Evolutionary conservation across 2,329 filamentous ascomycete genomes (phyloP), one percentile per base, ranked within the genome.

Genomic region (Cladosporium sp.): DNA sequence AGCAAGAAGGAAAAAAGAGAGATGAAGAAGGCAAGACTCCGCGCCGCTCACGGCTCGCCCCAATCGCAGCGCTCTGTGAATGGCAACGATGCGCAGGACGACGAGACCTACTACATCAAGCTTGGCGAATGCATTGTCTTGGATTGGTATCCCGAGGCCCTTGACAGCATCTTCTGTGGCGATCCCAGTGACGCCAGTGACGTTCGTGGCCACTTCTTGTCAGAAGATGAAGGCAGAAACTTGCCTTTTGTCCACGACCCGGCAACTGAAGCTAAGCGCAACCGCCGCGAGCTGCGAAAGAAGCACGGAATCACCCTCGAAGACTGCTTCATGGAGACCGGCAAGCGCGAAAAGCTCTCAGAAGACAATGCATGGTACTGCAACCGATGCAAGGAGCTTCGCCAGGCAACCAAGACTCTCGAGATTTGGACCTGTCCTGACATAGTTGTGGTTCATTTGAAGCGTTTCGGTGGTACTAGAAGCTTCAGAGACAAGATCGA

Each of bases 331-430:
- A 86, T 91, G 52, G 93, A 97, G 68, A 97, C 95, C 59, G 88
- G 93, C 63, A 92, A 92, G 65, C 87, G 91, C 53, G 93, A 98
- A 69, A 83, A 95, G 12, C 75, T 98, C 4, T 96, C 92, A 0
- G 89, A 96, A 66, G 87, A 94, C 63, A 94, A 98, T 66, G 92
- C 89, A 53, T 98, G 93, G 93, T 97, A 94, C 66, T 98, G 93
- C 64, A 92, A 89, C 50, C 82, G 89, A 25, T 98, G 93, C 77
- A 97, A 97, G 67, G 88, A 95, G 61, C 86, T 95, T 62, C 83
- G 89, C 13, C 84, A 89, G 53, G 93, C 93, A 16, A 91, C 85
- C 71, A 98, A 98, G 75, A 96, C 93, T 62, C 89, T 98, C 47
- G 91, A 97, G 64, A 80, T 98, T 15, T 98, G 93, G 93, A 96